A percentile compares a stretch with the other conserved stretches of the same genome.
Conservation (phyloP, 1,284 basidiomycete genomes). For the Coniferiporia sulphurascens region DNA sequence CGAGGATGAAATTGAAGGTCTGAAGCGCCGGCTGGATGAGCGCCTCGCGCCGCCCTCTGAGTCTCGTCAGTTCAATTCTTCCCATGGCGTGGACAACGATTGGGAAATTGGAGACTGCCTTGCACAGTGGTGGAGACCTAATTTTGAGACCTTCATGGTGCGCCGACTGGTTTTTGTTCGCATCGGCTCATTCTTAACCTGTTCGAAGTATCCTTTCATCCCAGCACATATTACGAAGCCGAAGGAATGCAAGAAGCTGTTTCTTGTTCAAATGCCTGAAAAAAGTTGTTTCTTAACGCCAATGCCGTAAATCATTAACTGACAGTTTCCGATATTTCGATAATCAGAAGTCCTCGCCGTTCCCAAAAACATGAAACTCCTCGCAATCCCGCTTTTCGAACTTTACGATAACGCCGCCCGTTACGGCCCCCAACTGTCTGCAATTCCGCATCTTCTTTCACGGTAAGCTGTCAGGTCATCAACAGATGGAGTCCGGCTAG, state of each 20-base stretch:
- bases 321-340: slow-evolving; percentile 1
- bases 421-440: slow-evolving; percentile 89
- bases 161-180: slow-evolving; percentile 27
- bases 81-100: slow-evolving; percentile 75
- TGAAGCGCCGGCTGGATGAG: slow-evolving; percentile 84
- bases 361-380: slow-evolving; percentile 97
- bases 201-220: slow-evolving; percentile 85
- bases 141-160: slow-evolving; percentile 98
- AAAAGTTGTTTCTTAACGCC: slow-evolving; percentile 57
- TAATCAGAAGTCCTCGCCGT: slow-evolving; percentile 86
- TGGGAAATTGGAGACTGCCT: slow-evolving; percentile 96
- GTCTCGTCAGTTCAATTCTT: slow-evolving; percentile 62
- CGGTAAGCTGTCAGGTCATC: slow-evolving; percentile 45
- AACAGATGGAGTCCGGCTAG: not conserved
- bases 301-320: not conserved
- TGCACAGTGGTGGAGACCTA: slow-evolving; percentile 96
- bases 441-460: slow-evolving; percentile 90
- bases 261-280: slow-evolving; percentile 92
- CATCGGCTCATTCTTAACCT: slow-evolving; percentile 12
- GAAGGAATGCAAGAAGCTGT: slow-evolving; percentile 97
- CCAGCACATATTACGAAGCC: slow-evolving; percentile 96
- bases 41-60: slow-evolving; percentile 75
- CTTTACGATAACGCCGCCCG: slow-evolving; percentile 95
- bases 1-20: slow-evolving; percentile 87
- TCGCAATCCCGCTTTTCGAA: slow-evolving; percentile 94